Percentiles rank a stretch among this genome's conserved stretches.
phyloP scores from a whole-genome alignment of 139 green algal genomes.

The Chlamydomonas eustigma region DNA sequence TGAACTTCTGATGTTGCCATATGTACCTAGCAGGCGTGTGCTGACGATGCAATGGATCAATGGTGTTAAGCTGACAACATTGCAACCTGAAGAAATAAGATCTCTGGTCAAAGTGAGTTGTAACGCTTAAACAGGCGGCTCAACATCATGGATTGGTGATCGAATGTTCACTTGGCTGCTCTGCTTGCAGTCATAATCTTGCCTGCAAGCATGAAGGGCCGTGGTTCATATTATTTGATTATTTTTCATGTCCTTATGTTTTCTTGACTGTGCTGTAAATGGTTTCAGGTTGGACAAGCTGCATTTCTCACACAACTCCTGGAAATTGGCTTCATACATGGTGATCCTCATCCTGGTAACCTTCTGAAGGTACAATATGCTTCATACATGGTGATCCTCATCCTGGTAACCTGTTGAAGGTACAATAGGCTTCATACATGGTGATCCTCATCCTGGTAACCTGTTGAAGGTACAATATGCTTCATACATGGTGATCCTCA shows the following conservation, averaged over 20 bases:
- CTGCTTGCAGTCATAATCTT: too few species aligned
- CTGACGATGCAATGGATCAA: conserved; percentile 88
- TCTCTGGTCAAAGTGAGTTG: conserved; percentile 41
- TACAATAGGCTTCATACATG: neutral
- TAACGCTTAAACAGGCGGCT: neutral
- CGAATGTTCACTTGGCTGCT: too few species aligned
- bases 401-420: conserved; percentile 65
- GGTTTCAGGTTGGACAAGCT: conserved; percentile 67
- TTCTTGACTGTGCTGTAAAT: too few species aligned
- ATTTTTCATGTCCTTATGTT: too few species aligned
- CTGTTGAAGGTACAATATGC: too few species aligned
- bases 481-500: too few species aligned
- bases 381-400: conserved; percentile 29
- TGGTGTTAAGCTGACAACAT: conserved; percentile 84
- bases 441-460: too few species aligned
- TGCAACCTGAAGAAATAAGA: conserved; percentile 63
- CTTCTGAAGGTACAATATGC: neutral
- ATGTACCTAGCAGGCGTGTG: conserved; percentile 43
- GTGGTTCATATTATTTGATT: too few species aligned
- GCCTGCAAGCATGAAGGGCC: too few species aligned
- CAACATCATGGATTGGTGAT: neutral
- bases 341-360: conserved; percentile 41
- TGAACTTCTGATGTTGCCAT: neutral
- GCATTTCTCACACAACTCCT: conserved; percentile 93
- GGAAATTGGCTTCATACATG: conserved; percentile 89